These are phyloP conservation scores for Fusarium sp. DNA, from an alignment of 2,329 filamentous ascomycete species.

Conservation along the genomic window DNA sequence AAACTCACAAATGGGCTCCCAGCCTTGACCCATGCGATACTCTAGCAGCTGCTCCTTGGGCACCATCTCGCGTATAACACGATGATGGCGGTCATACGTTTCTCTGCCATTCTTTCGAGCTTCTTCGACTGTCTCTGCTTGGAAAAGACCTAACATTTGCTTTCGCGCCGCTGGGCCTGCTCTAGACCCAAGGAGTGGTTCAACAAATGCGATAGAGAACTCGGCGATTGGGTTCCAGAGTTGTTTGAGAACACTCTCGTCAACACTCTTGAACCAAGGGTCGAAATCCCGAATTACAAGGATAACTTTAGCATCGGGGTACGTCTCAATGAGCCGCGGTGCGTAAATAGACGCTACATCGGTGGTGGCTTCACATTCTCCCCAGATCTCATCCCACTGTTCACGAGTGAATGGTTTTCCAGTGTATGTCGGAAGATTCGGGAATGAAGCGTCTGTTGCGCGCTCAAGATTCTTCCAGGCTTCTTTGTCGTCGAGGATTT, in stretches of 20 bases:
- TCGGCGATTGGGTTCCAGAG: slow-evolving; percentile 31
- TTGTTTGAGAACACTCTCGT: slow-evolving; percentile 43
- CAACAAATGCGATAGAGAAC: slow-evolving; percentile 34
- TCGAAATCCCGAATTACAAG: slow-evolving; percentile 46
- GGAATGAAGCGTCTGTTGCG: slow-evolving; percentile 46
- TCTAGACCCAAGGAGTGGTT: slow-evolving; percentile 47
- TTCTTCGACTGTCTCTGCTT: slow-evolving; percentile 35
- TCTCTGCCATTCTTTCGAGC: slow-evolving; percentile 33
- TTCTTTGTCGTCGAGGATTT: slow-evolving; percentile 33
- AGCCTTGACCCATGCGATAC: slow-evolving; percentile 48
- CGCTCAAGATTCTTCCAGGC: slow-evolving; percentile 42
- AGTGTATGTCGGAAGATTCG: slow-evolving; percentile 40
- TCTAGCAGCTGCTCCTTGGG: slow-evolving; percentile 43
- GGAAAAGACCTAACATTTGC: slow-evolving; percentile 43
- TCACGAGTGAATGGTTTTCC: slow-evolving; percentile 40
- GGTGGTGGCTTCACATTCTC: slow-evolving; percentile 44
- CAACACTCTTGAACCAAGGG: slow-evolving; percentile 46
- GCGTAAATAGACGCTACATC: slow-evolving; percentile 45
- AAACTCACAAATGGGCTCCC: slow-evolving; percentile 51
- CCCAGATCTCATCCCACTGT: slow-evolving; percentile 49
- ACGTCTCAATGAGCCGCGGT: slow-evolving; percentile 42
- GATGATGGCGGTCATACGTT: slow-evolving; percentile 46
- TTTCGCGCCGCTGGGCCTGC: slow-evolving; percentile 42
- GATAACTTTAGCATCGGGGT: slow-evolving; percentile 49
- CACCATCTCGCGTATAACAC: slow-evolving; percentile 41